Base-by-base conservation (phyloP, 208 protist genomes). In the Wallacemonas rigidus region DNA sequence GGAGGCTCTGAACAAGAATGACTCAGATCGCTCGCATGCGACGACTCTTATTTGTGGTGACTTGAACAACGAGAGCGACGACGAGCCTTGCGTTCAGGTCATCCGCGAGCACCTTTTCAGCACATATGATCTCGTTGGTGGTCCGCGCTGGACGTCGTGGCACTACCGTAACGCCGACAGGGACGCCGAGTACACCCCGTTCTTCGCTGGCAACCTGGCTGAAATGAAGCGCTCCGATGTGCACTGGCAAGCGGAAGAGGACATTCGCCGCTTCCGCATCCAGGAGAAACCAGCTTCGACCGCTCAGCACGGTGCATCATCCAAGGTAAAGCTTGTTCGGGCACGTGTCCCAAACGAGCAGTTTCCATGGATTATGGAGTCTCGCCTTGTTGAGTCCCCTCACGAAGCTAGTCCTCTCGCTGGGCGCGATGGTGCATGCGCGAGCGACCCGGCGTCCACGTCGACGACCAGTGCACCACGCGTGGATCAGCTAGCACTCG, bases 121-220 rank as follows among this genome's bases (percentile, higher is more conserved):
- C n/a, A 88, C 87, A n/a, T 86, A 95, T 57, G 88, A 95, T 63
- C 58, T 91, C 2, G 77, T 91, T n/a, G 91, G 91, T 14, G 91
- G 91, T 0, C 91, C 91, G 4, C 75, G 91, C 5, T 95, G 91
- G 88, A 94, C 91, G 12, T 68, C 88, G 38, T 95, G 90, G 88
- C 81, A 89, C 73, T 78, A 92, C 76, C 72, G 80, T 40, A 81
- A 89, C 43, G 56, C 65, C 26, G 12, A 50, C 17, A 65, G 53
- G 11, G 60, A 56, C 36, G 60, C 26, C 6, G 62, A 44, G 63
- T 89, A 91, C 76, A 15, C 72, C 9, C 63, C 36, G 26, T 91
- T 89, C 69, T 86, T 77, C 51, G 53, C 39, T 3, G 78, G 81
- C 54, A 90, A 90, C 60, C 45, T 74, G 15, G 73, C 54, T 8